Conservation (phyloP, 208 protist species). For the Crithidia brevicula region DNA sequence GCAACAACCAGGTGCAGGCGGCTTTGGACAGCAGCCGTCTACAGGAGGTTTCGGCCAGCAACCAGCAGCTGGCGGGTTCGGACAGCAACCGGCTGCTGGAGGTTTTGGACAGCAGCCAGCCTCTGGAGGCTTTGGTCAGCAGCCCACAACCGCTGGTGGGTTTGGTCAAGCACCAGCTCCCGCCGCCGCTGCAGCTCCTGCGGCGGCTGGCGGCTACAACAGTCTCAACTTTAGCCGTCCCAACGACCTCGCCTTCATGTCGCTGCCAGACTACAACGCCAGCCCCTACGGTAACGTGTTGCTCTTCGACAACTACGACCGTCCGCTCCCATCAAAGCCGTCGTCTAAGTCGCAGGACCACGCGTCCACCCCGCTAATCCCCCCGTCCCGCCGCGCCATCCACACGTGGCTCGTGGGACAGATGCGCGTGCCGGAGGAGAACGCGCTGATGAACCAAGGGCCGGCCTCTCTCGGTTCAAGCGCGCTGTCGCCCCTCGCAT, state of each 20-base stretch:
- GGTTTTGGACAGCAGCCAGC: conserved; percentile 32
- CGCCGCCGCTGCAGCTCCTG: neutral
- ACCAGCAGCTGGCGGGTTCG: conserved; percentile 17
- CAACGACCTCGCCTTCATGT: conserved; percentile 60
- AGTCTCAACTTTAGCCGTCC: conserved; percentile 28
- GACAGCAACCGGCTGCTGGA: conserved; percentile 11
- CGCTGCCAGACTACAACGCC: conserved; percentile 76
- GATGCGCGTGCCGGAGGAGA: conserved; percentile 34
- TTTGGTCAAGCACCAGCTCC: conserved; percentile 42
- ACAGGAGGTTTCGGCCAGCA: neutral
- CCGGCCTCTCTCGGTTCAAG: conserved; percentile 53
- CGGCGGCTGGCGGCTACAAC: neutral
- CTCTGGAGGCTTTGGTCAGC: conserved; percentile 41
- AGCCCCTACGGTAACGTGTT: conserved; percentile 82
- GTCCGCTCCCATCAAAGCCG: conserved; percentile 33
- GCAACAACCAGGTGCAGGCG: neutral
- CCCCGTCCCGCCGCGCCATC: conserved; percentile 30
- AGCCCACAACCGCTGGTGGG: conserved; percentile 34
- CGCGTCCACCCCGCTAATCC: conserved; percentile 19
- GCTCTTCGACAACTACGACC: conserved; percentile 74
- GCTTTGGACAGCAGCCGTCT: neutral
- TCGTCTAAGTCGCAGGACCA: conserved; percentile 24
- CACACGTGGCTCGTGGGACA: conserved; percentile 33
- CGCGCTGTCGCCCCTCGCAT: conserved; percentile 55
- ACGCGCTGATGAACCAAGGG: conserved; percentile 27